Base-by-base conservation (phyloP, 2,329 filamentous ascomycete species). In the Alternaria atra region DNA sequence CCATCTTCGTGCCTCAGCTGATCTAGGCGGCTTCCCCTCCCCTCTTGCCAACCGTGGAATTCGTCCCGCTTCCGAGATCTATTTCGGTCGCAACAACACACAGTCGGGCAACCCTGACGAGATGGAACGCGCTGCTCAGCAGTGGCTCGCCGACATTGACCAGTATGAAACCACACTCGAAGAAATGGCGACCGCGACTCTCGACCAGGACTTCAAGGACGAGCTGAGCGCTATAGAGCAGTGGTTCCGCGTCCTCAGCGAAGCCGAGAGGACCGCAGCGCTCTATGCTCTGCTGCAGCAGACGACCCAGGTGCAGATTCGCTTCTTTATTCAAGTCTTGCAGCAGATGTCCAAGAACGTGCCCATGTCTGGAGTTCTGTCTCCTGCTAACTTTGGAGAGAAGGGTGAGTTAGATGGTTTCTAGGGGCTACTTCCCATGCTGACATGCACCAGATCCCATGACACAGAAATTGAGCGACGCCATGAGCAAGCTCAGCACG, bases 121-220 rank as follows among this genome's bases (percentile, higher is more conserved):
- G 80, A 90, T 95, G 79, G 95, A 98, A 79, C 94, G 94, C 80
- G 91, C 94, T 67, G 93, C 94, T 52, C 94, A 97, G 83, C 94
- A 99, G 81, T 99, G 95, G 95, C 94, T 99, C 73, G 93, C 94
- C 57, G 95, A 99, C 74, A 98, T 99, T 70, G 95, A 99, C 78
- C 94, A 98, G 80, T 97, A 97, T 75, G 95, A 99, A 84, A 97
- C 90, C n/a, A 99, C 95, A 1, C 82, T 99, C 74, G 95, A 98
- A 80, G 95, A 99, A 79, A 99, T 99, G 95, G 95, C 95, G 43
- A 94, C 94, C 32, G 95, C 95, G 29, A 98, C 95, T n/a, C 84
- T 98, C 55, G 95, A 99, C 77, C 95, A 99, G 83, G 95, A 99
- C 77, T 99, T 99, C 85, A 99, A 99, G 83, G 95, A 98, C 80